Percentiles rank a stretch among this genome's conserved stretches.
Conservation (phyloP, 306 rosid genomes). For the Psophocarpus tetragonolobus region DNA sequence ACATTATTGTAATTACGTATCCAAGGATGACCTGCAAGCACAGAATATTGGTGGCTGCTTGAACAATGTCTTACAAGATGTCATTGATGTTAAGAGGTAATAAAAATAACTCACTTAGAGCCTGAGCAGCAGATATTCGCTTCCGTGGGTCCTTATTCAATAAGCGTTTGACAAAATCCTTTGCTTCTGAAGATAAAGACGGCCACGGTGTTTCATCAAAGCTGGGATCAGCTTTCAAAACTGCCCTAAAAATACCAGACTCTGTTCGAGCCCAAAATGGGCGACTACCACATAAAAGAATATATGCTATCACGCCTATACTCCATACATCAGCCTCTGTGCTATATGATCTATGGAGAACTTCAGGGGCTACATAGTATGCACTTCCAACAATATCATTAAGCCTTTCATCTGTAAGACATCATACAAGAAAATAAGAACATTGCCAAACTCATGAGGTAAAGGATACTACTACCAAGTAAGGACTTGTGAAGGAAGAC, state of each 20-base stretch:
- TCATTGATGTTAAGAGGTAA: constrained; percentile 9
- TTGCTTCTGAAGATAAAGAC: constrained; percentile 78
- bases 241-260: constrained; percentile 93
- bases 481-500: constrained; percentile 48
- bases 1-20: constrained; percentile 64
- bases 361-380: constrained; percentile 97
- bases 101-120: constrained; percentile 67
- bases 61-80: constrained; percentile 27
- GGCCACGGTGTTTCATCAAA: constrained; percentile 99
- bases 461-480: constrained; percentile 28
- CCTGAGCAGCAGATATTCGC: constrained; percentile 96
- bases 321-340: constrained; percentile 99
- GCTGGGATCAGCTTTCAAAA: constrained; percentile 93
- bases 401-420: constrained; percentile 85
- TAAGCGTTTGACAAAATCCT: constrained; percentile 90
- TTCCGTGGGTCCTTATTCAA: constrained; percentile 91
- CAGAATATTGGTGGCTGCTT: constrained; percentile 30
- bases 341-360: constrained; percentile 89
- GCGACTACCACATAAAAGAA: constrained; percentile 97
- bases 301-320: constrained; percentile 95
- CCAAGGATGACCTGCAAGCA: constrained; percentile 96
- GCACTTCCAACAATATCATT: constrained; percentile 99
- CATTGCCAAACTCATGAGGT: not conserved
- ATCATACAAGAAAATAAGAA: constrained; percentile 30
- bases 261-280: constrained; percentile 99